Evolutionary conservation across 2,329 filamentous ascomycete species (phyloP), one percentile per base, ranked within the genome.

Genomic region (Ascomycota sp.): DNA sequence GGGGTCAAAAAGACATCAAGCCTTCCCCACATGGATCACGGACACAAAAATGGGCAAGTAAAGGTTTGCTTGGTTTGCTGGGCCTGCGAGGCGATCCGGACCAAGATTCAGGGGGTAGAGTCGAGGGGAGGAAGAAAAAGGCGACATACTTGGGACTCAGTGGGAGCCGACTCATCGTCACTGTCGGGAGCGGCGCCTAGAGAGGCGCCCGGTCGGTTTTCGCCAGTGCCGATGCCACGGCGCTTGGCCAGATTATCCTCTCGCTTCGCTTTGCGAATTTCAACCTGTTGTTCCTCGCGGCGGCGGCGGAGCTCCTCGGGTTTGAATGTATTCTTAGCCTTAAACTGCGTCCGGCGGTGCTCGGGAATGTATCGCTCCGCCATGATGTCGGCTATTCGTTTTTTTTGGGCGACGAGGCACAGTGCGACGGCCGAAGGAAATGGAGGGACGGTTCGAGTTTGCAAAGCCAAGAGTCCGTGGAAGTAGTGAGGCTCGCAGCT

Each of bases 291-390:
- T 61, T 98, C 89, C 57, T 98, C 89, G 52, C 89, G 89, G 53
- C 89, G 89, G 50, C 89, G 85, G 53, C 89, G 82, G 42, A 98
- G 76, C 65, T 98, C 89, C 56, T 98, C 89, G 46, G 86, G 86
- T 73, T 94, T 94, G 69, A 98, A 95, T 49, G 82, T 82, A 60
- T 81, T 86, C 71, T 94, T 94, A 32, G 89, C 89, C 77, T 98
- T 98, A 75, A 93, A 98, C 64, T 93, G 85, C 42, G 82, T 94
- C 53, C 89, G 85, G 57, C 89, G 83, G 67, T 98, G 89, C 65
- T 98, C 89, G 56, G 89, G 89, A 51, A 98, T 98, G 65, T 94
- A 98, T 50, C 89, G 81, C 57, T 98, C 89, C 57, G 89, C 79
- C 89, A 98, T 98, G 61, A 46, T 75, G 56, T 52, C 52, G 51